phyloP scores from a whole-genome alignment of 208 protist species.

The Leptomonas pyrrhocoris region DNA sequence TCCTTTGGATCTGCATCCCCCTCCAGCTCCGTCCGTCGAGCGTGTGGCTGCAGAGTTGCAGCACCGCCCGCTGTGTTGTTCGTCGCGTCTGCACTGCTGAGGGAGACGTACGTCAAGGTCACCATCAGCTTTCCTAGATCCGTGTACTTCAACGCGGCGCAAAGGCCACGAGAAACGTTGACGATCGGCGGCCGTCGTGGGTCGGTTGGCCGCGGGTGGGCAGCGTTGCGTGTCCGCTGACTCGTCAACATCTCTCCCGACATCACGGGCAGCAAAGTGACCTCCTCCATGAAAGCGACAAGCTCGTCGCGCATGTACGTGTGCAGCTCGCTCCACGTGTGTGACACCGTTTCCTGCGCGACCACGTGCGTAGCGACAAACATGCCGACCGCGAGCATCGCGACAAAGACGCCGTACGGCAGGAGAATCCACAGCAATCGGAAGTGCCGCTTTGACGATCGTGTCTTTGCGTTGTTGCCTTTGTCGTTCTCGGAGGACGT shows the following conservation, averaged over 20 bases:
- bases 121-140: conserved; percentile 7
- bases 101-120: conserved; percentile 8
- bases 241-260: conserved; percentile 9
- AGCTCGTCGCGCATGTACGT: conserved; percentile 16
- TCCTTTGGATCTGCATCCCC: too few species aligned
- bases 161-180: conserved; percentile 10
- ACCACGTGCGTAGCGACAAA: conserved; percentile 19
- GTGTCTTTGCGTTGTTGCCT: neutral
- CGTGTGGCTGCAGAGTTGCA: neutral
- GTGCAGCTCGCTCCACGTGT: conserved; percentile 21
- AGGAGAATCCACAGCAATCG: conserved; percentile 10
- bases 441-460: neutral
- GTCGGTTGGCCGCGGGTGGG: neutral
- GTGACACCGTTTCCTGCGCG: conserved; percentile 11
- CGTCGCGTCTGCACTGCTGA: neutral
- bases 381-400: conserved; percentile 9
- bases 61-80: conserved; percentile 1
- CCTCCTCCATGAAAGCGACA: conserved; percentile 24
- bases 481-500: neutral
- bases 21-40: too few species aligned
- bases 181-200: neutral
- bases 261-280: conserved; percentile 16
- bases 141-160: conserved; percentile 16
- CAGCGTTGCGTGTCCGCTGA: neutral
- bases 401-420: conserved; percentile 18